Evolutionary conservation across 78 protist species (phyloP), one percentile per base, ranked within the genome.

Genomic region (Dictyostelium firmibasis): DNA sequence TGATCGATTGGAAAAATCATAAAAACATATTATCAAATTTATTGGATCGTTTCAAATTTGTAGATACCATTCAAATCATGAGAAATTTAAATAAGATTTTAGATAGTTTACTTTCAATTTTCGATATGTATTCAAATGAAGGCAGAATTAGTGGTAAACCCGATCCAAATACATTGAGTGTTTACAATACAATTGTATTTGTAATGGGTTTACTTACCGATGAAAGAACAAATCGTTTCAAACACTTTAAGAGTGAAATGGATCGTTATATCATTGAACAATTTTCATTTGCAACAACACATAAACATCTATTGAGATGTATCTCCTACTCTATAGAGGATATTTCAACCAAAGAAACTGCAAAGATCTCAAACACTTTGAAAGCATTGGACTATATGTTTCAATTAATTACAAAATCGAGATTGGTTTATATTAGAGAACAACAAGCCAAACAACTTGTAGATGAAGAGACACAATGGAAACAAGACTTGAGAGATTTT

Each of bases 341-440:
- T 29, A 41, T 81, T 16, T 88, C 93, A 20, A 18, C 44, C 4
- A 81, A 89, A 47, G 94, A 89, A 33, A 43, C 84, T 25, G 86
- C 94, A 23, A 89, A 89, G 60, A 89, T 89, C 47, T 89, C 94
- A 69, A 67, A 85, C 18, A 89, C 94, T n/a, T 47, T 89, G 23
- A 89, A 89, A 47, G 53, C 88, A 20, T 62, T 89, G 20, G 94
- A 89, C 10, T 89, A 81, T 33, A 89, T 89, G 79, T 89, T 89
- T 69, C 79, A 60, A 75, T 47, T 89, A 57, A 89, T 89, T 81
- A 62, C 64, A 0, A 89, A 89, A 50, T 89, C 94, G 11, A 57
- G 94, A 44, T 18, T 89, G 25, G 94, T 89, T 4, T 89, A 64
- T n/a, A 29, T 16, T 33, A 27, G 64, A 33, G 86, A 82, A 9